These are phyloP conservation scores for Phaeoacremonium minimum DNA, from an alignment of 2,329 filamentous ascomycete species.

Conservation along the genomic window DNA sequence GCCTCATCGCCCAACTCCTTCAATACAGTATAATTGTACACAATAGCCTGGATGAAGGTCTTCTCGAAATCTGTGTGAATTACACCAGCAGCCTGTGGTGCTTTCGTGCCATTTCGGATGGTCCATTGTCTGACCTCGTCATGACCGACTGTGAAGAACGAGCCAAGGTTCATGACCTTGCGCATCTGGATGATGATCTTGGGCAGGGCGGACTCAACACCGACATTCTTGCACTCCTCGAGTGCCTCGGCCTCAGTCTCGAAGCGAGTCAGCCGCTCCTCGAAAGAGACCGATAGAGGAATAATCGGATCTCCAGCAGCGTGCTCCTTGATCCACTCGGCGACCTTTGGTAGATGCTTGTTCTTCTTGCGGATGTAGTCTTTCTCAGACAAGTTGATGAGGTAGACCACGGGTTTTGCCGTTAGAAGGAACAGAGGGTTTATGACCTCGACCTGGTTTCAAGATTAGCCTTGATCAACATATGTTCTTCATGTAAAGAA, in stretches of 20 bases:
- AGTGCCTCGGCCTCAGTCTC: constrained; percentile 70
- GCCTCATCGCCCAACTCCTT: constrained; percentile 87
- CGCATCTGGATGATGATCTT: constrained; percentile 94
- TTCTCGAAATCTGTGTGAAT: constrained; percentile 99
- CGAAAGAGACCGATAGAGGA: constrained; percentile 86
- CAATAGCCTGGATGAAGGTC: constrained; percentile 95
- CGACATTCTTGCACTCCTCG: constrained; percentile 85
- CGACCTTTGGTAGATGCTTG: constrained; percentile 92
- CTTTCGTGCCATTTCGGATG: constrained; percentile 91
- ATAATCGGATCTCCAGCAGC: constrained; percentile 85
- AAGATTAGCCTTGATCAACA: constrained; percentile 13
- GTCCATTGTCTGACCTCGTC: constrained; percentile 99
- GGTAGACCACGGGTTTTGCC: constrained; percentile 94
- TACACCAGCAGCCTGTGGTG: constrained; percentile 94
- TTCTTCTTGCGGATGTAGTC: constrained; percentile 99
- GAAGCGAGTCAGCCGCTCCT: constrained; percentile 84
- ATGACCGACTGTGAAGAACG: constrained; percentile 94
- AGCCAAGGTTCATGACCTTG: constrained; percentile 81
- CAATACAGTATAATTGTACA: constrained; percentile 81
- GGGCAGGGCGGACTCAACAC: constrained; percentile 82
- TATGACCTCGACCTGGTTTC: constrained; percentile 83
- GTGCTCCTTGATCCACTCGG: constrained; percentile 92
- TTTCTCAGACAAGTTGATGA: constrained; percentile 95
- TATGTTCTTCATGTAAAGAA: constrained; percentile 6
- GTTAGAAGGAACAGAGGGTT: constrained; percentile 94